Conservation (phyloP, 208 protist genomes). For the Acanthamoeba healyi region DNA sequence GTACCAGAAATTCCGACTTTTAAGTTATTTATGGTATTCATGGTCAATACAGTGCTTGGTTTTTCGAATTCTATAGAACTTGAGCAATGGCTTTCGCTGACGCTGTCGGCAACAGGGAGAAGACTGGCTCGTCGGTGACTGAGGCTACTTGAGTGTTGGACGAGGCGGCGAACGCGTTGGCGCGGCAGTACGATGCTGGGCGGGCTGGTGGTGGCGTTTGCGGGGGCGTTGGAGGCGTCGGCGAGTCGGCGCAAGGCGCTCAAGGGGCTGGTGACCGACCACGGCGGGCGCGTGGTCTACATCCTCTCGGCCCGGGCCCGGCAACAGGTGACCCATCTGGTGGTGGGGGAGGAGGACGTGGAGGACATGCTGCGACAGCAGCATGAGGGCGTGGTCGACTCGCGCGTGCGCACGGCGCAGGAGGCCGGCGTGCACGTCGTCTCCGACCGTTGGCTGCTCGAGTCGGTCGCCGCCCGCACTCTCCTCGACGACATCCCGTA, state of each 20-base stretch:
- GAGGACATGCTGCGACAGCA: not conserved
- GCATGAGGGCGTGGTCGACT: not conserved
- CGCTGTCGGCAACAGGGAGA: too few species aligned
- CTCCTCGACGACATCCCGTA: constrained; percentile 21
- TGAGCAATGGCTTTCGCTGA: too few species aligned
- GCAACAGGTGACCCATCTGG: not conserved
- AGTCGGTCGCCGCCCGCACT: not conserved
- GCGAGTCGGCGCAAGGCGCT: not conserved
- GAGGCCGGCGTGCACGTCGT: constrained; percentile 1
- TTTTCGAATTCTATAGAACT: not conserved
- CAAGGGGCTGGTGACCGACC: not conserved
- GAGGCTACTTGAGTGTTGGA: too few species aligned
- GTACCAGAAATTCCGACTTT: not conserved
- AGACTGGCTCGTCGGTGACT: too few species aligned
- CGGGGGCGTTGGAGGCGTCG: not conserved
- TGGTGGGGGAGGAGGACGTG: constrained; percentile 6
- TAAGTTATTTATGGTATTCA: too few species aligned
- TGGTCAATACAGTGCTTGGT: too few species aligned
- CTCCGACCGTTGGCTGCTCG: constrained; percentile 3
- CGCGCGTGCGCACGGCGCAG: not conserved
- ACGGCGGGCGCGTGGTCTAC: not conserved
- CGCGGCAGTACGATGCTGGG: not conserved
- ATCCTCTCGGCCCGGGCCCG: not conserved
- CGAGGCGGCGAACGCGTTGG: not conserved
- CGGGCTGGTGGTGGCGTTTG: not conserved